Evolutionary conservation across 2,329 filamentous ascomycete species (phyloP), one percentile per base, ranked within the genome.

Genomic region (Pseudocercospora fuligena): DNA sequence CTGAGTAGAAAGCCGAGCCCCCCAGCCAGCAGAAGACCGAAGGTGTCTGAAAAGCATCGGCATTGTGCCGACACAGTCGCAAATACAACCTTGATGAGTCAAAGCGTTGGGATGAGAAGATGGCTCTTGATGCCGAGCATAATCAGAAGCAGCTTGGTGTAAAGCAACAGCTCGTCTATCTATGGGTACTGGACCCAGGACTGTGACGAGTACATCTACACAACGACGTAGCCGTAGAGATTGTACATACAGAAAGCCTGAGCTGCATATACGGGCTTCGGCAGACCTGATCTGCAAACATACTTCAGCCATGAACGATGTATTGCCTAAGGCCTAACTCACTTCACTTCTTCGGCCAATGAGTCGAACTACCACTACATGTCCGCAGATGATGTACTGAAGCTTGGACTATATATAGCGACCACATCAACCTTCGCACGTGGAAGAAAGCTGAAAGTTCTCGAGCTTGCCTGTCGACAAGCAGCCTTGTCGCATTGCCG

Each of bases 401-500:
- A 56, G 51, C 51, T 56, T 16, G 23, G 21, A 29, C 51, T 19
- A 56, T 29, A 27, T 56, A 56, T 56, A 56, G 23, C 25, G 12
- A 8, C 21, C 8, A n/a, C 51, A 29, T 31, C 51, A 33, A n/a
- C 51, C 12, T 56, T 31, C 51, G 25, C 51, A 56, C 51, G 51
- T 56, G 51, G 27, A 31, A 8, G 9, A 56, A 19, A 43, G 16
- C 40, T 43, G 2, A 56, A 19, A 43, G 16, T 16, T 43, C 5
- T 19, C n/a, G n/a, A 56, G 27, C 27, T 31, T 56, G 51, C 51
- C 51, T 56, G 51, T 33, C 51, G 14, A 56, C 51, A 27, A 29
- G 51, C 23, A 56, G 51, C 51, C 51, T 56, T 56, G 51, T 16
- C 33, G 51, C 51, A 56, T 56, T 33, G 27, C 51, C 51, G 51